Percentiles rank a stretch among this genome's conserved stretches.
Conservation (phyloP, 2,329 filamentous ascomycete species). For the Pyrenophora seminiperda region DNA sequence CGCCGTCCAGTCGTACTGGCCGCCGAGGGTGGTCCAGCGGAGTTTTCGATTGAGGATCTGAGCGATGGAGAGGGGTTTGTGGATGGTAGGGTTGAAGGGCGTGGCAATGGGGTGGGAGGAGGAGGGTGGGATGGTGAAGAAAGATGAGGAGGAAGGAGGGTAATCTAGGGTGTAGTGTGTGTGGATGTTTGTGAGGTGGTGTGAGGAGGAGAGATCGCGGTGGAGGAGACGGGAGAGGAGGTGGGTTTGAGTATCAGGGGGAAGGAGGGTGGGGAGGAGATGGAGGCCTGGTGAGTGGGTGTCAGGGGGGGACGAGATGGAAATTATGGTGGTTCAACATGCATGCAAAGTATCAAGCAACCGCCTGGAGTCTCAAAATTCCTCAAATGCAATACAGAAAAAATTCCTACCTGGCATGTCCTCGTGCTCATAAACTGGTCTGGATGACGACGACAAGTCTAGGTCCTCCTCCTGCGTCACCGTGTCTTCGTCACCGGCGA, state of each 20-base stretch:
- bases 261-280: constrained; percentile 75
- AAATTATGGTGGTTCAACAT: background rate
- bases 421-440: constrained; percentile 64
- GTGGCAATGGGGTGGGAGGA: constrained; percentile 30
- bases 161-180: constrained; percentile 77
- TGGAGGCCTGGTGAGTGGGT: constrained; percentile 67
- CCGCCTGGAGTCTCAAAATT: too few relatives aligned
- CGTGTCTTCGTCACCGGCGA: constrained; percentile 25
- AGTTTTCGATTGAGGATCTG: constrained; percentile 79
- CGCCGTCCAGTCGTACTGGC: constrained; percentile 94
- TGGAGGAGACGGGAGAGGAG: constrained; percentile 78
- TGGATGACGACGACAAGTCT: constrained; percentile 6
- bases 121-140: constrained; percentile 55
- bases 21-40: constrained; percentile 92
- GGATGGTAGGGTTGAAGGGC: constrained; percentile 74
- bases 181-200: constrained; percentile 88
- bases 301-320: background rate
- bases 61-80: constrained; percentile 72
- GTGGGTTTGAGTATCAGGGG: constrained; percentile 68
- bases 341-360: too few relatives aligned
- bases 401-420: constrained; percentile 67
- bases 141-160: constrained; percentile 53
- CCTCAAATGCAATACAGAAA: background rate
- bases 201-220: constrained; percentile 72
- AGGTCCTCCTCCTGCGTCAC: constrained; percentile 1